Evolutionary conservation across 805 yeast genomes (phyloP).

Genomic region (Saccharomyces mikatae): DNA sequence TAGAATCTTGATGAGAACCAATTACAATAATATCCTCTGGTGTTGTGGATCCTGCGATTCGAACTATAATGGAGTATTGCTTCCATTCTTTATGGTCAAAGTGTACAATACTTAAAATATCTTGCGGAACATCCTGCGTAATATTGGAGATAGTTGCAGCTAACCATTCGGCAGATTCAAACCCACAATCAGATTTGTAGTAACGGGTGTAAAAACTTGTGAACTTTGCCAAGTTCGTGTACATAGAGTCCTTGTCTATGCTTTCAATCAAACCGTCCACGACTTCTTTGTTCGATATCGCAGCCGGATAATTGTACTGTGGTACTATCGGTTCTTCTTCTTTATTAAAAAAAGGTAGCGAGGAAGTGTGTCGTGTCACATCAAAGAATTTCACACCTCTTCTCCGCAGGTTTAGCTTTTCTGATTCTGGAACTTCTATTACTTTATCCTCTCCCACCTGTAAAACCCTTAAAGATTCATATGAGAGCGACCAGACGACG

Average conservation of each 20-base stretch:
- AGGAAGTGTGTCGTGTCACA: slow-evolving; percentile 37
- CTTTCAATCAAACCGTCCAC: slow-evolving; percentile 36
- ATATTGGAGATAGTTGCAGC: slow-evolving; percentile 36
- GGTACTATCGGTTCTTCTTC: slow-evolving; percentile 22
- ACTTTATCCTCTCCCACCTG: slow-evolving; percentile 21
- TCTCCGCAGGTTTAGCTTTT: slow-evolving; percentile 38
- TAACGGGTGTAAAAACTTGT: slow-evolving; percentile 69
- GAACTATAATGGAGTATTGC: slow-evolving; percentile 68
- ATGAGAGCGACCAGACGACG: slow-evolving; percentile 1
- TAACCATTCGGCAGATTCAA: slow-evolving; percentile 66
- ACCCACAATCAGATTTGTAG: slow-evolving; percentile 65
- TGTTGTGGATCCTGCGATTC: slow-evolving; percentile 42
- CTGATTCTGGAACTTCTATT: slow-evolving; percentile 33
- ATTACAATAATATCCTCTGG: slow-evolving; percentile 51
- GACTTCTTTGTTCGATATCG: slow-evolving; percentile 30
- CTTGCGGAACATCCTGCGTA: slow-evolving; percentile 20
- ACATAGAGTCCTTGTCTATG: slow-evolving; percentile 42
- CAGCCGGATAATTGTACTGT: slow-evolving; percentile 43
- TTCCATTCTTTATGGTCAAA: slow-evolving; percentile 63
- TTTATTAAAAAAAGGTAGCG: slow-evolving; percentile 16
- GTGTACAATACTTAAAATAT: slow-evolving; percentile 38
- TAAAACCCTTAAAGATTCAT: slow-evolving; percentile 16
- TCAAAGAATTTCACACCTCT: slow-evolving; percentile 54
- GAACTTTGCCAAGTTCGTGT: slow-evolving; percentile 49
- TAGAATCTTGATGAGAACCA: slow-evolving; percentile 87